Base-by-base conservation (phyloP, 2,329 filamentous ascomycete species). In the Bipolaris oryzae region DNA sequence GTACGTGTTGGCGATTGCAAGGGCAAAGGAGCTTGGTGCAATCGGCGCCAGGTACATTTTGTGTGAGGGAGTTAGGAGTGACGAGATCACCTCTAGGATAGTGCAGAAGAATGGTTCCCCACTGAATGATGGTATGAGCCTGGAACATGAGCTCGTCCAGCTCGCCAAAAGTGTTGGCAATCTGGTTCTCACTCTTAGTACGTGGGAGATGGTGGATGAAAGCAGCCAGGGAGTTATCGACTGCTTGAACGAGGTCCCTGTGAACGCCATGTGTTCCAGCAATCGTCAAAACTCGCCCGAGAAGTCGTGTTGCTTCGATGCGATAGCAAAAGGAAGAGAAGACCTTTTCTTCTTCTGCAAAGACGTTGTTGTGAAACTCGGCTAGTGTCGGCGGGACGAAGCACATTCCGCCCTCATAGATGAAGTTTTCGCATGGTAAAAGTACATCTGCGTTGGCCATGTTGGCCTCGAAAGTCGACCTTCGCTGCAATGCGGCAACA, bases 111-210 rank as follows among this genome's bases (percentile, higher is more conserved):
- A 66, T 64, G 2, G 51, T 62, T 37, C 43, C 49, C 50, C 62
- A 63, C 16, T 64, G 80, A 43, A 85, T 79, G 68, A 95, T 89
- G 84, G 92, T 91, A 59, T 90, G 87, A 1, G 90, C 91, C 72
- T 95, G 90, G 76, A 96, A 95, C 79, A 96, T 87, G 85, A 95
- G 89, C 76, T 95, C 90, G 71, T 96, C 92, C 4, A 92, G 42
- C 33, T 85, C 82, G 18, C 90, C 88, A 63, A 88, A 84, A 53
- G 84, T 84, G 56, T 85, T 84, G 50, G 93, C 77, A 20, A 90
- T 81, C 58, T 90, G 84, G 48, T 82, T 81, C 76, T 94, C 54
- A 20, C 50, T 57, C n/a, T 57, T 95, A 13, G 81, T 81, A 15
- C 82, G 80, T 0, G 92, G 92, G 1, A 96, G 79, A 68, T 93